phyloP scores from a whole-genome alignment of 495 filamentous ascomycete species.

The Xylaria acuta region DNA sequence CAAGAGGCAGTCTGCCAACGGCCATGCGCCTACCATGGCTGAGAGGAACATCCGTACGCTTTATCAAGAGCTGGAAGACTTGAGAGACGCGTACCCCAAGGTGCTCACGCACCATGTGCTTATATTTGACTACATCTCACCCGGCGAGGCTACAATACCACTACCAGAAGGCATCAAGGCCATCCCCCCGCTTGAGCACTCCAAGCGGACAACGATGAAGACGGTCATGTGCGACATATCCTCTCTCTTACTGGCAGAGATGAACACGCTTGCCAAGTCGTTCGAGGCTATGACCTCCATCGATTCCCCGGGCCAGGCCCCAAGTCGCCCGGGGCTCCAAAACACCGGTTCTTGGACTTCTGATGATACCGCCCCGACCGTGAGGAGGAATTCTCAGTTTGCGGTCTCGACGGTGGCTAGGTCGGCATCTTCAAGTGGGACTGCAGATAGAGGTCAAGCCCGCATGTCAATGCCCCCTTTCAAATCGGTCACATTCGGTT shows the following conservation, averaged over 20 bases:
- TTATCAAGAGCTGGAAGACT: conserved; percentile 69
- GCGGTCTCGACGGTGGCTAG: conserved; percentile 48
- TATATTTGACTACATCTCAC: conserved; percentile 72
- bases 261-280: conserved; percentile 84
- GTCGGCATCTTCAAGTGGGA: conserved; percentile 56
- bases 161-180: conserved; percentile 69
- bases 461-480: conserved; percentile 77
- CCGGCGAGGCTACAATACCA: conserved; percentile 48
- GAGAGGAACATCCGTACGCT: conserved; percentile 60
- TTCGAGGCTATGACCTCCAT: conserved; percentile 80
- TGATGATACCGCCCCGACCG: conserved; percentile 43
- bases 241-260: conserved; percentile 79
- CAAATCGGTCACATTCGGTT: conserved; percentile 43
- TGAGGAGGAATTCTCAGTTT: conserved; percentile 63
- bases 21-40: conserved; percentile 50
- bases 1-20: conserved; percentile 53
- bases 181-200: conserved; percentile 73
- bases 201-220: conserved; percentile 88
- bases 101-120: conserved; percentile 79
- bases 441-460: conserved; percentile 53
- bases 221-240: conserved; percentile 94
- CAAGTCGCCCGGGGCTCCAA: conserved; percentile 42
- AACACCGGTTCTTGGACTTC: conserved; percentile 42
- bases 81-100: conserved; percentile 74
- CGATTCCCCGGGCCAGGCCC: conserved; percentile 69